phyloP scores from a whole-genome alignment of 257 asterid genomes.

The Solanum chmielewskii region DNA sequence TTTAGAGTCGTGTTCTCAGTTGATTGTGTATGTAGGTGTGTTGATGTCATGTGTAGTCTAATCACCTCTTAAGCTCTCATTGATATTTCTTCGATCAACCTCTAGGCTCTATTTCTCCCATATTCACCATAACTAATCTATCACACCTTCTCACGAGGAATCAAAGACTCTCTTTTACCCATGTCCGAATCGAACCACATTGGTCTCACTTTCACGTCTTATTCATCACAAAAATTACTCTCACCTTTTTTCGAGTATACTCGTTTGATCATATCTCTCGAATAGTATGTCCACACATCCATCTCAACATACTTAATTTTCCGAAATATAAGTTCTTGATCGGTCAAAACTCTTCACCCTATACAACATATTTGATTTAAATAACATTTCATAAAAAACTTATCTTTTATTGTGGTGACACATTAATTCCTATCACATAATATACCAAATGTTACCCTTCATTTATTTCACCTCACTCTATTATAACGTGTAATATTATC shows the following conservation, averaged over 20 bases:
- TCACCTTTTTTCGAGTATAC: neutral
- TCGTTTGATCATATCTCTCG: neutral
- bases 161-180: neutral
- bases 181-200: neutral
- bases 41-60: neutral
- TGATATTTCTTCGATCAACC: neutral
- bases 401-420: neutral
- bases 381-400: too few relatives aligned
- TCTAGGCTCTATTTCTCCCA: neutral
- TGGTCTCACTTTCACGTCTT: neutral
- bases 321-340: neutral
- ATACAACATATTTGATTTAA: too few relatives aligned
- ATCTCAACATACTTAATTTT: neutral
- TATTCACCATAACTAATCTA: neutral
- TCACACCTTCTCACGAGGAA: neutral
- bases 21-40: neutral
- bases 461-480: neutral
- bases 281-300: neutral
- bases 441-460: neutral
- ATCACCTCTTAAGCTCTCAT: fast-evolving
- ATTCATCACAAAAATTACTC: neutral
- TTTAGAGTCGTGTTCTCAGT: neutral
- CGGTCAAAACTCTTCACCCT: neutral
- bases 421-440: neutral
- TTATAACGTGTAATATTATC: neutral